Percentiles rank a stretch among this genome's conserved stretches.
Evolutionary conservation across 441 rosid species (phyloP).

Genomic region (Erysimum cheiri): DNA sequence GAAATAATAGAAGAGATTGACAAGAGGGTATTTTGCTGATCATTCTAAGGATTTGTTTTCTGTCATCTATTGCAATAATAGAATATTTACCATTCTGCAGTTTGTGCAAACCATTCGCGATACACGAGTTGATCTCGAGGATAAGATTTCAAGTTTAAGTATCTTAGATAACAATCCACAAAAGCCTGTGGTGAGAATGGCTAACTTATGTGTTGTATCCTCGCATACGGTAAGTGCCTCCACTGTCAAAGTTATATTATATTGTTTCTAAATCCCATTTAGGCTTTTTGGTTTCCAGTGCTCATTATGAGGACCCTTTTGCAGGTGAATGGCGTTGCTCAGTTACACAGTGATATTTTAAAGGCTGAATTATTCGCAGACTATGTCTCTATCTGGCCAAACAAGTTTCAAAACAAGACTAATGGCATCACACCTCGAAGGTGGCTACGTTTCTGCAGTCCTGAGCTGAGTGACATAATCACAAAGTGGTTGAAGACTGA

Average conservation of each 20-base stretch:
- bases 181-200: slow-evolving; percentile 98
- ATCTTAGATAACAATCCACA: slow-evolving; percentile 88
- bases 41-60: slow-evolving; percentile 16
- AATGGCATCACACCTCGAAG: slow-evolving; percentile 98
- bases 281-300: slow-evolving; percentile 27
- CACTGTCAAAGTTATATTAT: slow-evolving; percentile 9
- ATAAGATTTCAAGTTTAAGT: slow-evolving; percentile 77
- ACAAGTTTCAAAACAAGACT: slow-evolving; percentile 94
- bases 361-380: slow-evolving; percentile 90
- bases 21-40: slow-evolving; percentile 66
- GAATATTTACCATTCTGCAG: slow-evolving; percentile 53
- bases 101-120: slow-evolving; percentile 64
- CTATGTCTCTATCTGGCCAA: slow-evolving; percentile 94
- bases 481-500: slow-evolving; percentile 93
- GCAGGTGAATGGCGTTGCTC: slow-evolving; percentile 99
- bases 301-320: slow-evolving; percentile 34
- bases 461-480: slow-evolving; percentile 91
- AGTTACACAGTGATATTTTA: slow-evolving; percentile 94
- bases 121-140: slow-evolving; percentile 73
- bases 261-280: not conserved
- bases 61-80: slow-evolving; percentile 26
- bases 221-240: slow-evolving; percentile 75
- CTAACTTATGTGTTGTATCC: slow-evolving; percentile 92
- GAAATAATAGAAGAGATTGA: slow-evolving; percentile 97
- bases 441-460: slow-evolving; percentile 96